These are phyloP conservation scores for Salix arbutifolia DNA, from an alignment of 345 rosid genomes.

Conservation along the genomic window DNA sequence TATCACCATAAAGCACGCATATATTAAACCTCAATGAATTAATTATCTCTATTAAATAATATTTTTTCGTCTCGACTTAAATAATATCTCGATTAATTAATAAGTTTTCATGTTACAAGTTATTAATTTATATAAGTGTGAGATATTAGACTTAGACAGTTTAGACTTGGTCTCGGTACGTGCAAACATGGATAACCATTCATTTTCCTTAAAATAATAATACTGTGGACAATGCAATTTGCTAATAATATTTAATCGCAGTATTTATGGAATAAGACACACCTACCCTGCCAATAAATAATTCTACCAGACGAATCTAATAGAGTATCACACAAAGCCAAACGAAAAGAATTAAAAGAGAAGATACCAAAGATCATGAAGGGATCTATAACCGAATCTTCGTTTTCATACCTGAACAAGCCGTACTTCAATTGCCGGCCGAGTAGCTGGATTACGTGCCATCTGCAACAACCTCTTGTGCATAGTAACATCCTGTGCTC, in stretches of 20 bases:
- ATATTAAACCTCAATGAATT: too few relatives aligned
- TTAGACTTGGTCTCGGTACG: neutral
- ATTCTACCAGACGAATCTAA: slow-evolving; percentile 10
- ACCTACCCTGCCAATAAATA: slow-evolving; percentile 11
- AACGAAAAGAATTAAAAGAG: slow-evolving; percentile 7
- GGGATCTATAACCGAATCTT: slow-evolving; percentile 10
- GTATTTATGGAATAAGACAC: neutral
- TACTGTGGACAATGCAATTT: neutral
- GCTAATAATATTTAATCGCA: neutral
- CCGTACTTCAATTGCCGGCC: slow-evolving; percentile 64
- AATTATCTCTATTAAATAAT: too few relatives aligned
- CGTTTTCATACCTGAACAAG: slow-evolving; percentile 42
- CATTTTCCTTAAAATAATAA: neutral
- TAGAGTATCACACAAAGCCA: slow-evolving; percentile 9
- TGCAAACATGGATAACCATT: neutral
- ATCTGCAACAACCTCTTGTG: slow-evolving; percentile 51
- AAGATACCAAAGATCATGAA: neutral
- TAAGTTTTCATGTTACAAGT: too few relatives aligned
- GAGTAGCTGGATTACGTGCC: slow-evolving; percentile 45
- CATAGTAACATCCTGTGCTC: slow-evolving; percentile 59
- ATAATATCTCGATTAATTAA: too few relatives aligned
- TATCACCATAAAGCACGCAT: too few relatives aligned
- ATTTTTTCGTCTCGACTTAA: too few relatives aligned
- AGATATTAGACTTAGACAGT: too few relatives aligned
- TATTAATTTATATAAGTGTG: too few relatives aligned